Percentiles rank a stretch among this genome's conserved stretches.
These are phyloP conservation scores for Cladophialophora immunda DNA, from an alignment of 2,329 filamentous ascomycete species.

Conservation along the genomic window DNA sequence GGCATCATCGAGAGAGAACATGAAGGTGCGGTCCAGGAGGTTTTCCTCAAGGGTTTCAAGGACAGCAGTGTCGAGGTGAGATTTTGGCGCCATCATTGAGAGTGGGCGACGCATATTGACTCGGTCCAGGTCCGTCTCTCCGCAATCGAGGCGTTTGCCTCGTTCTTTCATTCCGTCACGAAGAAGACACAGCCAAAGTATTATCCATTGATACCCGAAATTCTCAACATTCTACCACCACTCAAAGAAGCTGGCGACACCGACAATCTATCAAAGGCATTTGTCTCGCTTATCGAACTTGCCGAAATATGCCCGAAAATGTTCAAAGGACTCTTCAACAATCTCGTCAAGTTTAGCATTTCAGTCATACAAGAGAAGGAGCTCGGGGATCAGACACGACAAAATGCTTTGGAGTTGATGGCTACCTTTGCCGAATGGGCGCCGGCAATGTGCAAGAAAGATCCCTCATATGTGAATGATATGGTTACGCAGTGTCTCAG, in stretches of 20 bases:
- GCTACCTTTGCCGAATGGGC: constrained; percentile 96
- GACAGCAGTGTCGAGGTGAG: constrained; percentile 77
- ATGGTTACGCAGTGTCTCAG: constrained; percentile 99
- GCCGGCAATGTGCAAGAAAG: constrained; percentile 93
- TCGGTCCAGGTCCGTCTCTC: constrained; percentile 79
- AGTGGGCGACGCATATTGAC: constrained; percentile 23
- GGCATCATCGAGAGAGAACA: constrained; percentile 96
- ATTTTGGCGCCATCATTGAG: constrained; percentile 26
- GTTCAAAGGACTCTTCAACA: constrained; percentile 95
- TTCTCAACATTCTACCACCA: constrained; percentile 92
- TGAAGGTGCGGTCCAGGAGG: constrained; percentile 84
- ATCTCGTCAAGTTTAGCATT: constrained; percentile 90
- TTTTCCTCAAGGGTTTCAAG: constrained; percentile 91
- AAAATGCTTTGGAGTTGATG: constrained; percentile 97
- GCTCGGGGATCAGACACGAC: constrained; percentile 84
- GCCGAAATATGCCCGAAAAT: constrained; percentile 95
- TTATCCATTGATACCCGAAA: constrained; percentile 83
- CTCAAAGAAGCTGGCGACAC: constrained; percentile 92
- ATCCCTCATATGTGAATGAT: constrained; percentile 86
- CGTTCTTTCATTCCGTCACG: constrained; percentile 89
- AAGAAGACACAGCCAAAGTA: constrained; percentile 92
- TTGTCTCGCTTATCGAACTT: constrained; percentile 90
- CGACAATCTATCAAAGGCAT: constrained; percentile 87
- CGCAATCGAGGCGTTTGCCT: constrained; percentile 95
- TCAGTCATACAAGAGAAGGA: constrained; percentile 97